phyloP scores from a whole-genome alignment of 805 yeast genomes.

The Nakazawaea siamensis region DNA sequence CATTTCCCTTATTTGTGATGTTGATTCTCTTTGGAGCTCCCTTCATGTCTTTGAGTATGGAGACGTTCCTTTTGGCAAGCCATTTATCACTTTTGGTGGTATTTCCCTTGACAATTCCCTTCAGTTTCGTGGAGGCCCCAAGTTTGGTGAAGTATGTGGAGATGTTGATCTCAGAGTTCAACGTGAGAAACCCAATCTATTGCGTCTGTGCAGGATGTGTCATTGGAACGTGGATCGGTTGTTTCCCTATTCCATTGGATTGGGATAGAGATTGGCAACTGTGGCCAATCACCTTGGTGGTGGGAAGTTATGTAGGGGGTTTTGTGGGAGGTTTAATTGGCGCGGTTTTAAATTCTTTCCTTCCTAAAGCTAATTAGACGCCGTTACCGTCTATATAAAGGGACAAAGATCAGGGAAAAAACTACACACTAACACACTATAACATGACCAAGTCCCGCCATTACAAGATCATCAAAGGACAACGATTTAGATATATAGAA shows the following conservation, averaged over 20 bases:
- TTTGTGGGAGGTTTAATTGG: slow-evolving; percentile 36
- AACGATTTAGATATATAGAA: too few species aligned
- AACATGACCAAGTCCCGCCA: too few species aligned
- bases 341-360: too few species aligned
- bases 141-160: slow-evolving; percentile 17
- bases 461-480: too few species aligned
- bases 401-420: too few species aligned
- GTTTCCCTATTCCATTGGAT: slow-evolving; percentile 87
- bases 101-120: slow-evolving; percentile 54
- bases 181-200: slow-evolving; percentile 24
- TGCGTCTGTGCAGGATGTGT: slow-evolving; percentile 31
- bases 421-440: too few species aligned
- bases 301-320: slow-evolving; percentile 74
- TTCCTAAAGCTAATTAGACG: too few species aligned
- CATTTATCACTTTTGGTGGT: slow-evolving; percentile 54
- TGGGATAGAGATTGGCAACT: slow-evolving; percentile 98
- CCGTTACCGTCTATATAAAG: too few species aligned
- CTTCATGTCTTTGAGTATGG: slow-evolving; percentile 36
- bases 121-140: slow-evolving; percentile 29
- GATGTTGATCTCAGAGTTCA: slow-evolving; percentile 35
- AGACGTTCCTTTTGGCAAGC: slow-evolving; percentile 52
- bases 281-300: slow-evolving; percentile 86
- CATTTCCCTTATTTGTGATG: slow-evolving; percentile 28
- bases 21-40: slow-evolving; percentile 80
- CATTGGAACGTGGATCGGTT: slow-evolving; percentile 88